Conservation (phyloP, 768 basidiomycete genomes). For the Termitomyces sp. region DNA sequence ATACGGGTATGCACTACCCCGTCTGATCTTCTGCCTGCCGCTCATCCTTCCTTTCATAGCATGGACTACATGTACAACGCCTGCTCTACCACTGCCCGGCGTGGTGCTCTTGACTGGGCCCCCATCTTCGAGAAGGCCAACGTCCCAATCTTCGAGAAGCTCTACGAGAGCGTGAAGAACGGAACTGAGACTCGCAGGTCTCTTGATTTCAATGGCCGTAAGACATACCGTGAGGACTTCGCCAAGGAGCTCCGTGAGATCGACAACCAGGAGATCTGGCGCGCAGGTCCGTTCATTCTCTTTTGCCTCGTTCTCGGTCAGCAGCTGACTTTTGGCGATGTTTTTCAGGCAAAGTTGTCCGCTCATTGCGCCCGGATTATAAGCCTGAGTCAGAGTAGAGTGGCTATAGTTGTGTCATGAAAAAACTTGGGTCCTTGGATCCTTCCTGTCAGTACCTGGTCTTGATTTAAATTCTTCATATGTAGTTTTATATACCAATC, state of each 20-base stretch:
- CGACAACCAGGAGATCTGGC: constrained; percentile 98
- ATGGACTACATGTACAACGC: constrained; percentile 99
- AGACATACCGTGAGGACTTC: constrained; percentile 91
- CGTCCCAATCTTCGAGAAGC: constrained; percentile 87
- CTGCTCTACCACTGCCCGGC: constrained; percentile 98
- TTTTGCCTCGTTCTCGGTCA: not conserved
- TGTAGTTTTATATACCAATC: constrained; percentile 11
- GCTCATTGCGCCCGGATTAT: constrained; percentile 82
- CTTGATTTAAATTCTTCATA: not conserved
- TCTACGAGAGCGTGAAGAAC: constrained; percentile 92
- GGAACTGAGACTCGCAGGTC: constrained; percentile 97
- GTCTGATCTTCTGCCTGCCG: not conserved
- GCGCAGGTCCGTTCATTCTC: constrained; percentile 56
- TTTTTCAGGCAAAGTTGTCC: constrained; percentile 80
- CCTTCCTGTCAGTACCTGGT: not conserved
- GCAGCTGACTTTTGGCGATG: not conserved
- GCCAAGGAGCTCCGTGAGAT: constrained; percentile 91
- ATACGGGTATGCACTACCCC: constrained; percentile 61
- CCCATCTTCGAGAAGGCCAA: constrained; percentile 95
- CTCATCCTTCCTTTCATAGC: constrained; percentile 30
- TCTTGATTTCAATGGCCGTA: constrained; percentile 90
- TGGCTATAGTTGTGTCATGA: not conserved
- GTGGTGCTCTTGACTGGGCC: constrained; percentile 99
- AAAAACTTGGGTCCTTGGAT: not conserved
- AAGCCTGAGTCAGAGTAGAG: constrained; percentile 48